A percentile compares a stretch with the other conserved stretches of the same genome.
These are phyloP conservation scores for Penicillium corylophilum DNA, from an alignment of 2,329 filamentous ascomycete genomes.

Conservation along the genomic window DNA sequence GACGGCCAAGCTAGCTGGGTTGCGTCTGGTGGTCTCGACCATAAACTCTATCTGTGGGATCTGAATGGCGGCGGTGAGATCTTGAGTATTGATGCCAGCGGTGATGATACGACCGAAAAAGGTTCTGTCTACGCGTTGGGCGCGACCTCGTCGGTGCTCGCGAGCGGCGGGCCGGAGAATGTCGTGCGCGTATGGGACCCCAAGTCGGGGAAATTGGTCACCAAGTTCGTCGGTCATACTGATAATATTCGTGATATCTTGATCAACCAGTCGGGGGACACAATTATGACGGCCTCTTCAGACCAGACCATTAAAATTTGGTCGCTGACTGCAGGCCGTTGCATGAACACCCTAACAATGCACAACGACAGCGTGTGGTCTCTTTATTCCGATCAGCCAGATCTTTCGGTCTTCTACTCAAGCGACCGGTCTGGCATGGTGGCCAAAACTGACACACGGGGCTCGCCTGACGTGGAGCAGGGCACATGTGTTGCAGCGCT, in stretches of 20 bases:
- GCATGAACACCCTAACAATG: slow-evolving; percentile 98
- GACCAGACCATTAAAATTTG: slow-evolving; percentile 98
- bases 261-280: slow-evolving; percentile 84
- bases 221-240: slow-evolving; percentile 94
- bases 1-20: slow-evolving; percentile 74
- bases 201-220: slow-evolving; percentile 82
- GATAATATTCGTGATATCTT: slow-evolving; percentile 91
- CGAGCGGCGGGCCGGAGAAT: slow-evolving; percentile 90
- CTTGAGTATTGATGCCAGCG: slow-evolving; percentile 72
- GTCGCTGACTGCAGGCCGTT: slow-evolving; percentile 91
- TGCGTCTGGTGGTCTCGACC: slow-evolving; percentile 87
- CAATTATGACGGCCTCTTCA: slow-evolving; percentile 88
- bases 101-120: slow-evolving; percentile 81
- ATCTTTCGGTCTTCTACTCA: slow-evolving; percentile 88
- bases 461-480: slow-evolving; percentile 74
- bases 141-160: slow-evolving; percentile 75
- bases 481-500: slow-evolving; percentile 87
- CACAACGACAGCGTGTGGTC: slow-evolving; percentile 99
- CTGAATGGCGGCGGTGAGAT: slow-evolving; percentile 82
- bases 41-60: slow-evolving; percentile 92
- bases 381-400: slow-evolving; percentile 81
- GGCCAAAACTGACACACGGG: slow-evolving; percentile 91
- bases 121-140: slow-evolving; percentile 92
- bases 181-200: slow-evolving; percentile 91
- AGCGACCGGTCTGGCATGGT: slow-evolving; percentile 88